Percentiles rank a stretch among this genome's conserved stretches.
phyloP scores from a whole-genome alignment of 805 yeast species.

The Candida xiaguanensis region DNA sequence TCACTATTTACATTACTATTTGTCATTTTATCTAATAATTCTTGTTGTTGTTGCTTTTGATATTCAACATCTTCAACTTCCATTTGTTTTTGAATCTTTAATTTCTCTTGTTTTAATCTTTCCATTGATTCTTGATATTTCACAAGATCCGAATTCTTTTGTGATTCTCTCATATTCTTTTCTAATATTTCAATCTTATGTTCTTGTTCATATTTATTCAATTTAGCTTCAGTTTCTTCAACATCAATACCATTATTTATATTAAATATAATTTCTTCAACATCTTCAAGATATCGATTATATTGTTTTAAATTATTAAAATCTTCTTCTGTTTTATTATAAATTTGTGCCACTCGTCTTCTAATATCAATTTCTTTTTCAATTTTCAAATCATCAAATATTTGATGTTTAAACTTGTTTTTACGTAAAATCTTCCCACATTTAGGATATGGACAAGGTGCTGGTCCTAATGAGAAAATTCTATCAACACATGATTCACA shows the following conservation, averaged over 20 bases:
- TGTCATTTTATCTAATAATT: slow-evolving; percentile 37
- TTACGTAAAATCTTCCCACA: slow-evolving; percentile 86
- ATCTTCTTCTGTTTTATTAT: slow-evolving; percentile 76
- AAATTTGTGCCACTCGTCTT: slow-evolving; percentile 68
- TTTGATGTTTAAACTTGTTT: slow-evolving; percentile 86
- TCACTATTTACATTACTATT: slow-evolving; percentile 31
- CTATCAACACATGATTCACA: slow-evolving; percentile 97
- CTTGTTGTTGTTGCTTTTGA: slow-evolving; percentile 39
- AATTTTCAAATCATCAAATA: slow-evolving; percentile 84
- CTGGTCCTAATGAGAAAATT: slow-evolving; percentile 90
- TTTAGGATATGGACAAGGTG: slow-evolving; percentile 91
- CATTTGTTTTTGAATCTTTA: slow-evolving; percentile 62
- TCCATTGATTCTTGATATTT: slow-evolving; percentile 56
- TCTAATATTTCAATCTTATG: slow-evolving; percentile 74
- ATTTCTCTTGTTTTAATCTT: slow-evolving; percentile 59
- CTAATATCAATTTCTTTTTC: slow-evolving; percentile 93
- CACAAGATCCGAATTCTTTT: slow-evolving; percentile 58
- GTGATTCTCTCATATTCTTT: slow-evolving; percentile 67
- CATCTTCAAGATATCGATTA: slow-evolving; percentile 77
- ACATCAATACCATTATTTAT: slow-evolving; percentile 66
- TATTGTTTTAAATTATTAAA: slow-evolving; percentile 58
- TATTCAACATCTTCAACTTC: slow-evolving; percentile 39
- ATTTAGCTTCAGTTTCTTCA: slow-evolving; percentile 62
- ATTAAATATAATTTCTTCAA: slow-evolving; percentile 78
- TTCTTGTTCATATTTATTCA: slow-evolving; percentile 64